phyloP scores from a whole-genome alignment of 352 stramenopile genomes.

The Phytopythium vexans region DNA sequence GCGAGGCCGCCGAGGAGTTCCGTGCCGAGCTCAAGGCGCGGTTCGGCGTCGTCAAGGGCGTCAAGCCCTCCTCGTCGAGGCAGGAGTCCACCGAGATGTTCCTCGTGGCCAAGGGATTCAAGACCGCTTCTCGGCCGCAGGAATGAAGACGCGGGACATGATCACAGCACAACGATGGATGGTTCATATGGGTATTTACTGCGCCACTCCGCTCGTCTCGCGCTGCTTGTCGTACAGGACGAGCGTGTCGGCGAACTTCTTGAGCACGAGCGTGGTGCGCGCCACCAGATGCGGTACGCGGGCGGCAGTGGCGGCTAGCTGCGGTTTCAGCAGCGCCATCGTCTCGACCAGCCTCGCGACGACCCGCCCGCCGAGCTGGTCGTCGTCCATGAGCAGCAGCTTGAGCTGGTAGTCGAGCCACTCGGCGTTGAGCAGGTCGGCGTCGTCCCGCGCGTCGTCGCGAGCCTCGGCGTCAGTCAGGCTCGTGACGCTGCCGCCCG shows the following conservation, averaged over 20 bases:
- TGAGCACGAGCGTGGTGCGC: slow-evolving; percentile 4
- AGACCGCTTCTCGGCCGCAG: slow-evolving; percentile 6
- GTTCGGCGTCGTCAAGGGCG: slow-evolving; percentile 70
- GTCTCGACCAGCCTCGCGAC: slow-evolving; percentile 1
- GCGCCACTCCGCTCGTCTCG: neutral
- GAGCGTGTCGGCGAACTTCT: slow-evolving; percentile 8
- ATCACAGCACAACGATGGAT: too few species aligned
- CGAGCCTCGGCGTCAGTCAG: neutral
- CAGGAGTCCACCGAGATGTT: slow-evolving; percentile 87
- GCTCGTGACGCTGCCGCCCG: neutral
- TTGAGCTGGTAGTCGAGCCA: slow-evolving; percentile 9
- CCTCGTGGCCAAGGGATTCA: slow-evolving; percentile 72
- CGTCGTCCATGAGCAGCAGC: slow-evolving; percentile 2
- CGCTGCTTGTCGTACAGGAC: slow-evolving; percentile 1
- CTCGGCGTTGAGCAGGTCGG: slow-evolving; percentile 2
- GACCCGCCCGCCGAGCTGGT: neutral
- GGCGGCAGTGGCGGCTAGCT: neutral
- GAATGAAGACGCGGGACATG: neutral
- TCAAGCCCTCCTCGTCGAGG: slow-evolving; percentile 78
- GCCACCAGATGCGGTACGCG: neutral
- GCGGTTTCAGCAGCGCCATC: slow-evolving; percentile 5
- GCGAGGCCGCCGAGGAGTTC: slow-evolving; percentile 76
- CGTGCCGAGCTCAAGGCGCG: slow-evolving; percentile 62
- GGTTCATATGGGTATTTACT: neutral
- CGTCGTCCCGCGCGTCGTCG: neutral